A percentile compares a stretch with the other conserved stretches of the same genome.
Evolutionary conservation across 2,329 filamentous ascomycete species (phyloP).

Genomic region (Trichoderma sp.): DNA sequence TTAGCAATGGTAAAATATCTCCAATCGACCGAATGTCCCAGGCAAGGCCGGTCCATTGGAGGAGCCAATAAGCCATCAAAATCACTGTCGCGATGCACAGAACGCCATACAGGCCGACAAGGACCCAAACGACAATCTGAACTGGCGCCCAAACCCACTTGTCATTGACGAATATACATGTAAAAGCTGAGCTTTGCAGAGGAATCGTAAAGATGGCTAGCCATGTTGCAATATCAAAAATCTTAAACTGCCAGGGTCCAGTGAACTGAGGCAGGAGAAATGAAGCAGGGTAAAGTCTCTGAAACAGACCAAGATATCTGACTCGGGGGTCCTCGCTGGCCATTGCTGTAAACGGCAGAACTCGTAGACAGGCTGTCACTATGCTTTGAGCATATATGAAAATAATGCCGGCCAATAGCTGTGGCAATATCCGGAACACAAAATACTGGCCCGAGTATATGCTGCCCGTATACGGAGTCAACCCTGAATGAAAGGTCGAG

Average conservation of each 20-base stretch:
- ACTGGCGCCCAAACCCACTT: slow-evolving; percentile 80
- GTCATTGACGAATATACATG: slow-evolving; percentile 57
- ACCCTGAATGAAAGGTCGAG: slow-evolving; percentile 62
- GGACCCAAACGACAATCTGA: slow-evolving; percentile 74
- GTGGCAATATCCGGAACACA: slow-evolving; percentile 81
- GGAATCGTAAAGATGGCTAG: slow-evolving; percentile 78
- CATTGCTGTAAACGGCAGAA: slow-evolving; percentile 78
- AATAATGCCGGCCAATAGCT: slow-evolving; percentile 69
- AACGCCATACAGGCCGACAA: slow-evolving; percentile 72
- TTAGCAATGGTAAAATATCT: slow-evolving; percentile 76
- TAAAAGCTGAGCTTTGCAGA: slow-evolving; percentile 76
- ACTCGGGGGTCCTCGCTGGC: slow-evolving; percentile 61
- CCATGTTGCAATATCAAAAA: slow-evolving; percentile 72
- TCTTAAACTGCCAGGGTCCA: slow-evolving; percentile 67
- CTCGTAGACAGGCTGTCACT: slow-evolving; percentile 71
- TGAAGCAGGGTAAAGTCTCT: slow-evolving; percentile 67
- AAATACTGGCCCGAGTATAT: slow-evolving; percentile 79
- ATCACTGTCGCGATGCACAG: slow-evolving; percentile 56
- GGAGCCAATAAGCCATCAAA: slow-evolving; percentile 65
- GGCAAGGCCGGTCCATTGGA: slow-evolving; percentile 70
- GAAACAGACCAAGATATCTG: slow-evolving; percentile 66
- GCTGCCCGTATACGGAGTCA: slow-evolving; percentile 65
- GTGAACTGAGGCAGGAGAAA: slow-evolving; percentile 63
- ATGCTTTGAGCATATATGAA: slow-evolving; percentile 78
- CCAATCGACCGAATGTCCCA: slow-evolving; percentile 86